Conservation (phyloP, 1,284 basidiomycete species). For the Fomes fomentarius region DNA sequence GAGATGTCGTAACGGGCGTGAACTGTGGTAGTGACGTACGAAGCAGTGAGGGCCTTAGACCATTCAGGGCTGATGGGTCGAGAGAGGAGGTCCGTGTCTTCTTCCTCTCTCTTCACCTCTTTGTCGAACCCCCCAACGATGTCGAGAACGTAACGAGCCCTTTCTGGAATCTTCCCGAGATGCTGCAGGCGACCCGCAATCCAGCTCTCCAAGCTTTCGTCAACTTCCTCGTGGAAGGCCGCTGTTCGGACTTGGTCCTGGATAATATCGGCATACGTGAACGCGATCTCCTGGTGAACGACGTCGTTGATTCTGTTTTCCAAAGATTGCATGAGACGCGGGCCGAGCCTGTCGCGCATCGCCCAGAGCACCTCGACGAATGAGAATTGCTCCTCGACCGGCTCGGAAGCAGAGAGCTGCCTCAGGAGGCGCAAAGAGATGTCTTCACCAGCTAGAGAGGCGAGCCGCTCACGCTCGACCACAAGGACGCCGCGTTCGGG, state of each 20-base stretch:
- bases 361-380: slow-evolving; percentile 64
- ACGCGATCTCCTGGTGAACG: slow-evolving; percentile 73
- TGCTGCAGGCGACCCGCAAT: slow-evolving; percentile 59
- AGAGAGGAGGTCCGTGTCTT: slow-evolving; percentile 60
- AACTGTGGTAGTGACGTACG: slow-evolving; percentile 63
- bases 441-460: slow-evolving; percentile 67
- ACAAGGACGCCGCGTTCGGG: slow-evolving; percentile 58
- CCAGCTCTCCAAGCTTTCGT: slow-evolving; percentile 62
- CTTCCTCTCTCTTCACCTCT: slow-evolving; percentile 73
- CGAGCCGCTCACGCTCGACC: slow-evolving; percentile 79
- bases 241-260: slow-evolving; percentile 60
- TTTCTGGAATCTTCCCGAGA: slow-evolving; percentile 56
- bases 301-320: slow-evolving; percentile 65
- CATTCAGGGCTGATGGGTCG: slow-evolving; percentile 60
- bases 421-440: slow-evolving; percentile 62
- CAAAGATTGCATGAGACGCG: slow-evolving; percentile 54
- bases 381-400: slow-evolving; percentile 51
- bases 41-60: slow-evolving; percentile 60
- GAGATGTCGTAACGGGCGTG: slow-evolving; percentile 76
- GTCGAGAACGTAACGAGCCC: slow-evolving; percentile 61
- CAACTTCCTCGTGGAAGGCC: slow-evolving; percentile 55
- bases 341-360: slow-evolving; percentile 58
- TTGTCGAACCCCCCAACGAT: slow-evolving; percentile 70
- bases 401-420: slow-evolving; percentile 38
- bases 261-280: slow-evolving; percentile 75